A percentile compares a stretch with the other conserved stretches of the same genome.
Evolutionary conservation across 2,329 filamentous ascomycete species (phyloP).

Genomic region (Epichloe brachyelytri): DNA sequence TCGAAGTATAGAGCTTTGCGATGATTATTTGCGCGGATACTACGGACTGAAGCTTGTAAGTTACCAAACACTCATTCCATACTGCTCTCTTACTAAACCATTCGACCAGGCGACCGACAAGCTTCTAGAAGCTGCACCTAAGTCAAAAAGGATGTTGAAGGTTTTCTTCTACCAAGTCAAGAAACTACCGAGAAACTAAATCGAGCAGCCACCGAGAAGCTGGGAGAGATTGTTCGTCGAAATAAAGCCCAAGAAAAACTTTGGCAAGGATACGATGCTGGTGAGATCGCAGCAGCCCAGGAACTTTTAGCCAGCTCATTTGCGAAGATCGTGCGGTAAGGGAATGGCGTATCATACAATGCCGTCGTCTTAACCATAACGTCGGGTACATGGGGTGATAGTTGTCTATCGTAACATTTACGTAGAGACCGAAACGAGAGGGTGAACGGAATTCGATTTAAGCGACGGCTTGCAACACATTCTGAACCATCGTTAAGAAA

Average conservation of each 20-base stretch:
- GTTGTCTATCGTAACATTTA: neutral
- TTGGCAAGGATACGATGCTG: constrained; percentile 61
- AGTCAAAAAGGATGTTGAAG: constrained; percentile 36
- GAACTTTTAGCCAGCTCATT: constrained; percentile 48
- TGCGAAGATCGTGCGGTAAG: constrained; percentile 29
- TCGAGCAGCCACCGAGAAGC: constrained; percentile 57
- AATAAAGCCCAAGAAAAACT: constrained; percentile 45
- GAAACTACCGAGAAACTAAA: constrained; percentile 55
- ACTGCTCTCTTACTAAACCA: constrained; percentile 1
- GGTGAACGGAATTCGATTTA: neutral
- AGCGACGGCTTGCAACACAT: neutral
- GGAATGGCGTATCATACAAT: no score
- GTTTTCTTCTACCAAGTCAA: constrained; percentile 40
- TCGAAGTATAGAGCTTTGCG: constrained; percentile 84
- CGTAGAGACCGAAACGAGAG: neutral
- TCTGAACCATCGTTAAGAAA: neutral
- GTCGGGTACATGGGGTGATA: neutral
- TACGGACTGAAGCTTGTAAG: constrained; percentile 77
- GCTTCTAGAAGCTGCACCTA: constrained; percentile 31
- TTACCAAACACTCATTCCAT: neutral
- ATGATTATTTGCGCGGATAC: constrained; percentile 82
- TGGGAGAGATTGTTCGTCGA: constrained; percentile 62
- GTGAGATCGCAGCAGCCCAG: constrained; percentile 59
- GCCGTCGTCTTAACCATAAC: neutral
- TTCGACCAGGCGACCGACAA: constrained; percentile 33